Evolutionary conservation across 2,329 filamentous ascomycete species (phyloP), one percentile per base, ranked within the genome.

Genomic region (Monilinia polystroma): DNA sequence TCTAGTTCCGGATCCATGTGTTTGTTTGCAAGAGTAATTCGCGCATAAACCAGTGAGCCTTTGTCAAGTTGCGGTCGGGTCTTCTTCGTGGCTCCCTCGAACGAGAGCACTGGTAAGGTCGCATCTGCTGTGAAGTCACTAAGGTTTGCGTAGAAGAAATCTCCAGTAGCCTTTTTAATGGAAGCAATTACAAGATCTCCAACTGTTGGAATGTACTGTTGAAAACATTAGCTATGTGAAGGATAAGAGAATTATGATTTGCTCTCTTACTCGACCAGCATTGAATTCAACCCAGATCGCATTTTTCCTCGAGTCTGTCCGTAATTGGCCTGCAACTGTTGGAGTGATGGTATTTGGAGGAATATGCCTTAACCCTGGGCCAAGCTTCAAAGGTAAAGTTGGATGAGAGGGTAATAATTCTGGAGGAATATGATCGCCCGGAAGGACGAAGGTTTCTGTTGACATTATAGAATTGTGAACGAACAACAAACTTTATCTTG

Each of bases 71-170:
- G 84, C 0, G 95, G 95, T 1, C 93, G 85, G 3, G 92, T 97
- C 80, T 98, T 98, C 78, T 93, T 95, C 55, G 90, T 92, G 23
- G 93, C 95, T 70, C 88, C 88, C 79, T 98, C 94, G 77, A 99
- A 99, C n/a, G 93, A 87, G 26, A 98, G 84, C 72, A 96, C 91
- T 0, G 91, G 92, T 0, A 98, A 87, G 23, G 91, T 81, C 0
- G 91, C 92, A 67, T 85, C 79, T 2, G 83, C 75, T 4, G 85
- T 84, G 75, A 87, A 84, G 65, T 87, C 83, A 38, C 91, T 90
- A 64, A 98, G 83, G 72, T 84, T 83, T 77, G 93, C 93, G 78
- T 90, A 88, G 83, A 91, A 97, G 76, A 86, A 85, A 73, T 98
- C 95, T 67, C 84, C 82, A 62, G 87, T 85, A 66, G 87, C 89